A percentile compares a stretch with the other conserved stretches of the same genome.
Conservation (phyloP, 371 early-diverging fungal species). For the Mortierella sp. region DNA sequence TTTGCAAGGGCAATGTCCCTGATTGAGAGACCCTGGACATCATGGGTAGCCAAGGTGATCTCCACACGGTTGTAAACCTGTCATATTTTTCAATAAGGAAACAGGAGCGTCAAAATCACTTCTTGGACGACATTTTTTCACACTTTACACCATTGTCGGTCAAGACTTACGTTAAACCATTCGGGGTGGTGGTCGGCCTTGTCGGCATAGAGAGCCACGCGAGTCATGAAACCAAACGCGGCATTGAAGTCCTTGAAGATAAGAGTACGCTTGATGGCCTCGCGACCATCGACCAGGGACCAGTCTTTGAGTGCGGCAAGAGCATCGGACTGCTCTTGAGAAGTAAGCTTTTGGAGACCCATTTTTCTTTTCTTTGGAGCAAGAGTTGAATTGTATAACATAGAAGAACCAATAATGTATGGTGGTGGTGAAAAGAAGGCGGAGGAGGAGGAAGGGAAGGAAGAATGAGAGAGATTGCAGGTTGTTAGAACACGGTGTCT, state of each 20-base stretch:
- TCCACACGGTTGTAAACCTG: conserved; percentile 93
- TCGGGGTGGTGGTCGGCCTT: conserved; percentile 96
- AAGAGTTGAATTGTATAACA: conserved; percentile 7
- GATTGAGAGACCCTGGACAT: conserved; percentile 84
- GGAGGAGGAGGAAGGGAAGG: not conserved
- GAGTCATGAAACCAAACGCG: conserved; percentile 96
- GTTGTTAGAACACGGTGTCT: not conserved
- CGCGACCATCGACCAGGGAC: conserved; percentile 74
- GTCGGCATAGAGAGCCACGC: conserved; percentile 92
- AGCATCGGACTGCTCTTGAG: conserved; percentile 63
- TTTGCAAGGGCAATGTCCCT: conserved; percentile 86
- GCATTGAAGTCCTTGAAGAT: conserved; percentile 85
- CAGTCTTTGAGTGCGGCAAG: conserved; percentile 73
- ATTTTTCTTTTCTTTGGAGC: conserved; percentile 41
- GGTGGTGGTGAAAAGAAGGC: conserved; percentile 2
- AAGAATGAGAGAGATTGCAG: not conserved
- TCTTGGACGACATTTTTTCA: not conserved
- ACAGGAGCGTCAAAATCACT: not conserved
- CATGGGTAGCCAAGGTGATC: conserved; percentile 91
- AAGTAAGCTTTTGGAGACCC: conserved; percentile 59
- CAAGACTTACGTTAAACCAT: conserved; percentile 86
- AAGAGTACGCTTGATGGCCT: conserved; percentile 87
- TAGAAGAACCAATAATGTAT: not conserved
- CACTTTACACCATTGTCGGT: not conserved
- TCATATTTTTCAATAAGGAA: not conserved